phyloP scores from a whole-genome alignment of 2,329 filamentous ascomycete genomes.

The Orbilia quercus region DNA sequence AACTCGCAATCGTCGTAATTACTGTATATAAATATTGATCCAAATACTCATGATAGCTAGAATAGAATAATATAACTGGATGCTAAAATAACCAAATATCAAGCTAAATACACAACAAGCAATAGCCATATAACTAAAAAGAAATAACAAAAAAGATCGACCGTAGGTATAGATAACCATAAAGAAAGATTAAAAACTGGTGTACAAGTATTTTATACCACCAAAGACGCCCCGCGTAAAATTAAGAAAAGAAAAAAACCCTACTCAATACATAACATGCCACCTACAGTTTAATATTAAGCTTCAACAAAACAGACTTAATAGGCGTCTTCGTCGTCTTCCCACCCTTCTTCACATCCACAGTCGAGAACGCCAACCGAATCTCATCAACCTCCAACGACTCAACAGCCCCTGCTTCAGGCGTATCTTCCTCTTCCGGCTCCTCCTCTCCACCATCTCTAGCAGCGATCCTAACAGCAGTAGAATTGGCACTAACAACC shows the following conservation, averaged over 20 bases:
- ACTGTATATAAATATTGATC: too few species aligned
- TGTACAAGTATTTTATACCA: not conserved
- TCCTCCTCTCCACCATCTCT: not conserved
- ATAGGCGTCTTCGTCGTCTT: constrained; percentile 3
- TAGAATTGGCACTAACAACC: not conserved
- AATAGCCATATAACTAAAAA: too few species aligned
- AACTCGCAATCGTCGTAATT: too few species aligned
- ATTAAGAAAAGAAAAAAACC: not conserved
- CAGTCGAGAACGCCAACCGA: constrained; percentile 17
- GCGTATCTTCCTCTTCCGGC: not conserved
- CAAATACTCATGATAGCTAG: too few species aligned
- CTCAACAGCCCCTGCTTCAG: not conserved
- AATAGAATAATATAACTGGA: too few species aligned
- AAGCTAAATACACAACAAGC: too few species aligned
- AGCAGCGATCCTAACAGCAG: too few species aligned
- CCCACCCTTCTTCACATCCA: not conserved
- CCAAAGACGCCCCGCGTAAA: constrained; percentile 5
- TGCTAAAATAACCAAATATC: too few species aligned
- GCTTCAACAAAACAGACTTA: constrained; percentile 24
- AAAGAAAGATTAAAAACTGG: not conserved
- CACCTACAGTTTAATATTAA: constrained; percentile 7
- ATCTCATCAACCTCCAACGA: constrained; percentile 36
- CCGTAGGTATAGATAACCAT: not conserved
- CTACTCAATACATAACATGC: not conserved
- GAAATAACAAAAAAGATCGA: not conserved